Base-by-base conservation (phyloP, 2,329 filamentous ascomycete genomes). In the Monilinia polystroma region DNA sequence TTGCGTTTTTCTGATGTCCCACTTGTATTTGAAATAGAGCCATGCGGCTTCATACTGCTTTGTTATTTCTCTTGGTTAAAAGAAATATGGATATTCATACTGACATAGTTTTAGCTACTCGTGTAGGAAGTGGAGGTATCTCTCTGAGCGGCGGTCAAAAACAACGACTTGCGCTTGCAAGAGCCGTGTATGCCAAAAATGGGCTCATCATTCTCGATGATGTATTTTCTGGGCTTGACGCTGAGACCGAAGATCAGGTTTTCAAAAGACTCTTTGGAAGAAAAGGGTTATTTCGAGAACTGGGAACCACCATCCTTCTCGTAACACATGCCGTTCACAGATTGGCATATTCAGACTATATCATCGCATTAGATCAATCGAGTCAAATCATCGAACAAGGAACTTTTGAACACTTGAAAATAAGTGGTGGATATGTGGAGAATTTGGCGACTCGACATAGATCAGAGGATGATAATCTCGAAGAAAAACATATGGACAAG, bases 141-240 rank as follows among this genome's bases (percentile, higher is more conserved):
- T 76, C 74, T 11, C 66, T 78, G 11, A 77, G 75, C 26, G 76
- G 76, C 35, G 72, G 72, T 1, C 73, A 73, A 35, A 71, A 73
- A 65, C 71, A 71, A 66, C 60, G 72, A 7, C 75, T 90, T 18
- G 68, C 89, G 69, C 88, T 91, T 71, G 88, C 88, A 18, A 81
- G 88, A 47, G 76, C 78, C 3, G 72, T 79, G n/a, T 69, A 85
- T 78, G 74, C 77, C 20, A 69, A 57, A 26, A 71, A 74, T 29
- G 68, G 73, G 23, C 63, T 76, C 10, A 60, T 74, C 3, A 71
- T 76, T 26, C 64, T 76, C 1, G 74, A 76, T 43, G 75, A 76
- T 66, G 68, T 72, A 1, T 75, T 76, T 52, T 72, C 69, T 51
- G 75, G 74, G 0, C 71, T 76, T 23, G 75, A 76, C 60, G 63